Conservation (phyloP, 2,329 filamentous ascomycete genomes). For the Colletotrichum agaves region DNA sequence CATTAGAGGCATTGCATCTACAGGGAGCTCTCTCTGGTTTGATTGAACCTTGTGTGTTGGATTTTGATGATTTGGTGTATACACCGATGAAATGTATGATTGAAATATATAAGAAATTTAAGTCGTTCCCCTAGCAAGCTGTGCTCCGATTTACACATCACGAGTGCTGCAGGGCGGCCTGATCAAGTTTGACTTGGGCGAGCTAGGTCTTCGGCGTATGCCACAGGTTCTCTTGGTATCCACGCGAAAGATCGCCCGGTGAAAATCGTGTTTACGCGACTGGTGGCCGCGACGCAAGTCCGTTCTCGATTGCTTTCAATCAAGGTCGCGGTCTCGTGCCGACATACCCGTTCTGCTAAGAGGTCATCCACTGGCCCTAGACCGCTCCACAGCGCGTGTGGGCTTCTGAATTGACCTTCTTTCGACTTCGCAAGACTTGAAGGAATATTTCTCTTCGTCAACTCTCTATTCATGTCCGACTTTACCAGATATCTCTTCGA, state of each 20-base stretch:
- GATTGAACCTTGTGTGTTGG: neutral
- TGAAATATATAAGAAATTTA: neutral
- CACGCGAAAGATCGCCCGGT: neutral
- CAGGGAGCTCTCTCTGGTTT: constrained; percentile 24
- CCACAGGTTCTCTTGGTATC: no score
- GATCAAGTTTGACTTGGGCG: no score
- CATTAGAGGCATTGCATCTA: constrained; percentile 33
- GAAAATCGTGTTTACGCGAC: neutral
- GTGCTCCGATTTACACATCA: no score
- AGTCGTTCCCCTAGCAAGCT: neutral
- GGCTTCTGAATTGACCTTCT: no score
- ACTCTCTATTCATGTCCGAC: neutral
- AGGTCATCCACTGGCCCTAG: neutral
- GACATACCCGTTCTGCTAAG: neutral
- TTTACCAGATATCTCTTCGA: neutral
- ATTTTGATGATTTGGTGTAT: neutral
- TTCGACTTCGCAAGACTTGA: no score
- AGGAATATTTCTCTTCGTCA: no score
- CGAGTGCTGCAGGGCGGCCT: no score
- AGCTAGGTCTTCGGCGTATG: no score
- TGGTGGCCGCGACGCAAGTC: neutral
- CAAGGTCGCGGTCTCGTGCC: neutral
- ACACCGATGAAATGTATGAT: neutral
- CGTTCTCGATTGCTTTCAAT: neutral
- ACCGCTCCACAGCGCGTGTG: no score